Evolutionary conservation across 2,329 filamentous ascomycete genomes (phyloP).

Genomic region (Pestalotiopsis sp.): DNA sequence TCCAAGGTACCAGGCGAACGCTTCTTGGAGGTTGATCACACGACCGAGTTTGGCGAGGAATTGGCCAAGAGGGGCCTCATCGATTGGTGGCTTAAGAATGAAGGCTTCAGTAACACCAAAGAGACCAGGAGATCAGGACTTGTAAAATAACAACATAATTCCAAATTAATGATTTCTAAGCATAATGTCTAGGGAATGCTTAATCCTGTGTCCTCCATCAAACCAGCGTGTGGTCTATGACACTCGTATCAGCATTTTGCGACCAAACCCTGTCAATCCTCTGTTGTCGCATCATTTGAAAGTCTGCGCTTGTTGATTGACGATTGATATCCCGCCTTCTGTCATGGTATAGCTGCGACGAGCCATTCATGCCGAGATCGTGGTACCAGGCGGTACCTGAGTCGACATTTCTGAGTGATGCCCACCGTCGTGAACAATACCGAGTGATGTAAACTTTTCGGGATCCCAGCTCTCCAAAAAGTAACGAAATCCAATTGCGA

Average conservation of each 20-base stretch:
- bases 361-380: not conserved
- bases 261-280: no score
- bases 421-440: conserved; percentile 47
- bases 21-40: not conserved
- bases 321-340: no score
- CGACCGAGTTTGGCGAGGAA: not conserved
- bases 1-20: conserved; percentile 2
- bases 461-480: conserved; percentile 56
- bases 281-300: no score
- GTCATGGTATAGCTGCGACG: not conserved
- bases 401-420: not conserved
- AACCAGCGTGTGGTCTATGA: no score
- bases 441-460: conserved; percentile 56
- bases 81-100: not conserved
- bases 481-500: conserved; percentile 45
- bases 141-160: not conserved
- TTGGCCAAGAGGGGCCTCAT: conserved; percentile 1
- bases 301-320: not conserved
- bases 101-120: not conserved
- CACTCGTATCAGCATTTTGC: no score
- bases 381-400: not conserved
- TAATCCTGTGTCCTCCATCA: no score
- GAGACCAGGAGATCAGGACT: not conserved
- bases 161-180: not conserved
- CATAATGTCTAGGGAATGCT: no score